These are phyloP conservation scores for Plantago elongata DNA, from an alignment of 257 asterid species.

Conservation along the genomic window DNA sequence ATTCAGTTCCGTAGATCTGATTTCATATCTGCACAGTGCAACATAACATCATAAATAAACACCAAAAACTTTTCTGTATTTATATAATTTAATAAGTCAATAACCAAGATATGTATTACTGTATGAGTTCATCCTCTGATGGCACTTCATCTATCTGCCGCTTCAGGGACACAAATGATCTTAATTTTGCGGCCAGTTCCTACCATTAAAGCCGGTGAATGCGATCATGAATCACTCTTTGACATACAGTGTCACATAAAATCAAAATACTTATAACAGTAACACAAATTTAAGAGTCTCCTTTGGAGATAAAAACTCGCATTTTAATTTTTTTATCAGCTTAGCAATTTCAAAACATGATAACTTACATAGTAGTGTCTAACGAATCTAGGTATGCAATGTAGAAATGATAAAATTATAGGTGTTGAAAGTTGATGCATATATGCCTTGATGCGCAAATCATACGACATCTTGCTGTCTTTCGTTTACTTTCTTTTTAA, in stretches of 20 bases:
- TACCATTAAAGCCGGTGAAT: slow-evolving; percentile 18
- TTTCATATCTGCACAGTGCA: slow-evolving; percentile 64
- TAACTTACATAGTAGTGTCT: no score
- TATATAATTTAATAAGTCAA: slow-evolving; percentile 14
- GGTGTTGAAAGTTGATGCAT: slow-evolving; percentile 1
- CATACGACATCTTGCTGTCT: neutral
- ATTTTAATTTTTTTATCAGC: no score
- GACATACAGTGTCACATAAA: neutral
- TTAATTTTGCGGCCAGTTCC: slow-evolving; percentile 63
- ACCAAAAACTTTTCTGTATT: neutral
- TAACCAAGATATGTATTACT: slow-evolving; percentile 39
- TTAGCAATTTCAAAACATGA: no score
- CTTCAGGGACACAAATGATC: slow-evolving; percentile 48
- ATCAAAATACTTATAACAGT: neutral
- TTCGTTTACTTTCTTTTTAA: neutral
- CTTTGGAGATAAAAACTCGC: neutral
- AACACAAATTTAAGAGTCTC: neutral
- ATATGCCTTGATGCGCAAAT: neutral
- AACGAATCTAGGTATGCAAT: neutral
- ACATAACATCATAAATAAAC: neutral
- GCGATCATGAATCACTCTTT: slow-evolving; percentile 12
- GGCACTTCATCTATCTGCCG: slow-evolving; percentile 64
- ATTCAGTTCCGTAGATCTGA: slow-evolving; percentile 69
- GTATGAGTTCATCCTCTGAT: slow-evolving; percentile 69
- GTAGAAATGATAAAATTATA: neutral